Percentiles rank a stretch among this genome's conserved stretches.
Conservation (phyloP, 805 yeast species). For the Ogataea chonburiensis region DNA sequence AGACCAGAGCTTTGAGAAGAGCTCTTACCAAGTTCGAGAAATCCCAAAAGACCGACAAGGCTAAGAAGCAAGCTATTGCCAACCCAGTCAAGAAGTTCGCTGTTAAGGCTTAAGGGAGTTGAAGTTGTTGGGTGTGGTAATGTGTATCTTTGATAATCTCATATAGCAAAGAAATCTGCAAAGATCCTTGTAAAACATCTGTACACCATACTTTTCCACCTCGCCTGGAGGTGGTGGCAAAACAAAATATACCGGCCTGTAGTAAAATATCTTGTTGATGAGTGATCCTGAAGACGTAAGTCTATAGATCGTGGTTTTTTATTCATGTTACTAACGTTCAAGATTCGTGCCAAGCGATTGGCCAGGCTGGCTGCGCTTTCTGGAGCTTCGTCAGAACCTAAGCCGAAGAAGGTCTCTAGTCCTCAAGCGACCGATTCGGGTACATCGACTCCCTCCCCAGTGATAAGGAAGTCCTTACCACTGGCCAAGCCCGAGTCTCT, state of each 20-base stretch:
- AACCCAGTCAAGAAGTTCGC: conserved; percentile 99
- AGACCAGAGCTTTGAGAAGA: conserved; percentile 99
- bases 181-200: conserved; percentile 6
- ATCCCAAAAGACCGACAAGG: conserved; percentile 77
- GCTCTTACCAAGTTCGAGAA: conserved; percentile 86
- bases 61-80: conserved; percentile 88
- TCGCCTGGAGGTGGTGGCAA: conserved; percentile 15
- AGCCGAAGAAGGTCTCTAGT: conserved; percentile 6
- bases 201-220: conserved; percentile 2
- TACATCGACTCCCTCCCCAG: too few species aligned
- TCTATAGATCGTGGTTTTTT: background rate
- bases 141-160: conserved; percentile 16
- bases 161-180: conserved; percentile 16
- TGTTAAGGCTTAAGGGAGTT: conserved; percentile 81
- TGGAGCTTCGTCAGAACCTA: conserved; percentile 8
- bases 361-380: conserved; percentile 42
- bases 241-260: conserved; percentile 7
- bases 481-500: background rate
- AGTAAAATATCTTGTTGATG: conserved; percentile 4
- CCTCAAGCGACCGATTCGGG: conserved; percentile 1
- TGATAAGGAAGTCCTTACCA: too few species aligned
- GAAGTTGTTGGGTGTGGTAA: conserved; percentile 17
- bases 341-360: conserved; percentile 45
- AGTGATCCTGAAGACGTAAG: conserved; percentile 24
- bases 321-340: conserved; percentile 5